Evolutionary conservation across 352 stramenopile genomes (phyloP).

Genomic region (Aphanomyces invadans): DNA sequence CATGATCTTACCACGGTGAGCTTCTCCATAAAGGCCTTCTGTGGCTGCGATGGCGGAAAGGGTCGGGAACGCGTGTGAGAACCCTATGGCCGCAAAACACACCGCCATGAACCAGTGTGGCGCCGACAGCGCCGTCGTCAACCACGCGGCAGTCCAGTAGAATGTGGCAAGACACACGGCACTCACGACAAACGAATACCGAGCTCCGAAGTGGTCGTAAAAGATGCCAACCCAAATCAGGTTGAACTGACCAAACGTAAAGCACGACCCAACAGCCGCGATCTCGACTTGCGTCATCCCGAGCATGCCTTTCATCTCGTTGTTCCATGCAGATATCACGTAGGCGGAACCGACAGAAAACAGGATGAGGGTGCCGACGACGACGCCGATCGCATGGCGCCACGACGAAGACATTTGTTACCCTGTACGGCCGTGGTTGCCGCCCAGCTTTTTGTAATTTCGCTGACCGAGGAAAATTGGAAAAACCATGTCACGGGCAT

Average conservation of each 20-base stretch:
- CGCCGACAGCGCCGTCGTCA: conserved; percentile 35
- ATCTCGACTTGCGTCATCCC: conserved; percentile 66
- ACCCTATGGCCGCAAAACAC: conserved; percentile 48
- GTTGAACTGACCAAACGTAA: conserved; percentile 72
- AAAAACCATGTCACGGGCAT: no score
- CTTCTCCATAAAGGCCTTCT: conserved; percentile 57
- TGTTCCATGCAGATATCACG: conserved; percentile 71
- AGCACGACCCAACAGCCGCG: conserved; percentile 68
- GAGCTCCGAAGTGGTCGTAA: conserved; percentile 57
- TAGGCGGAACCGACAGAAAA: conserved; percentile 57
- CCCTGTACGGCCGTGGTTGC: no score
- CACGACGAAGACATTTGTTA: background rate
- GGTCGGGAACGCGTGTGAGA: conserved; percentile 60
- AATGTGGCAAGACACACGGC: conserved; percentile 38
- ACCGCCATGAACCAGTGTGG: conserved; percentile 43
- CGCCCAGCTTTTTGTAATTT: no score
- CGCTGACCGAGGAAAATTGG: no score
- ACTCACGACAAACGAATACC: conserved; percentile 44
- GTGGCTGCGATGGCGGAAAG: conserved; percentile 65
- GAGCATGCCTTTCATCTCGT: conserved; percentile 47
- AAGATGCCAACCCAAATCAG: conserved; percentile 55
- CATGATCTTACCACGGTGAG: conserved; percentile 65
- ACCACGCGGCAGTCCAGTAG: conserved; percentile 34
- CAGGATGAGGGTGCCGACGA: conserved; percentile 50
- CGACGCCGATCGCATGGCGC: conserved; percentile 31